A percentile compares a stretch with the other conserved stretches of the same genome.
These are phyloP conservation scores for Lipomyces sp. DNA, from an alignment of 805 yeast genomes.

Conservation along the genomic window DNA sequence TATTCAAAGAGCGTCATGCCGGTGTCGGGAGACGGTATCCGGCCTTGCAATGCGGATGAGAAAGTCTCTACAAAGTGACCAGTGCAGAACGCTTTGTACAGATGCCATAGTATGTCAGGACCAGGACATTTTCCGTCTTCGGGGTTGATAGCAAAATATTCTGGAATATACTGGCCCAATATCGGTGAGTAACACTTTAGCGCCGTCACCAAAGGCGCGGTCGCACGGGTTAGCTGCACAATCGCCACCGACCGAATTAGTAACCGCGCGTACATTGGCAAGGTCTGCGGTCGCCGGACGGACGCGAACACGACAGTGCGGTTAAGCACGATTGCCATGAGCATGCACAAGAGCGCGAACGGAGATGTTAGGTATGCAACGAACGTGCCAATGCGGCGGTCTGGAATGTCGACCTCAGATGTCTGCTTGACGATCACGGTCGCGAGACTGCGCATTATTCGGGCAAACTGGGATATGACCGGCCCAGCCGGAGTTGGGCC, in stretches of 20 bases:
- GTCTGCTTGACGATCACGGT: slow-evolving; percentile 28
- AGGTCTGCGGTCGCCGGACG: slow-evolving; percentile 50
- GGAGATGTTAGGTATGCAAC: slow-evolving; percentile 42
- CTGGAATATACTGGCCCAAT: slow-evolving; percentile 33
- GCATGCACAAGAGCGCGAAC: slow-evolving; percentile 52
- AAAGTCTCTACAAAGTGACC: slow-evolving; percentile 72
- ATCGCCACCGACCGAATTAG: slow-evolving; percentile 51
- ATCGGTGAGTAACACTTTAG: slow-evolving; percentile 43
- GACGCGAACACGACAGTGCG: slow-evolving; percentile 64
- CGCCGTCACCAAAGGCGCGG: slow-evolving; percentile 48
- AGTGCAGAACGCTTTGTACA: slow-evolving; percentile 61
- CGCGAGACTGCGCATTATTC: slow-evolving; percentile 23
- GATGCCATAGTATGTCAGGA: slow-evolving; percentile 60
- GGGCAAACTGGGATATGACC: slow-evolving; percentile 18
- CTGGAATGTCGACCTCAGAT: slow-evolving; percentile 34
- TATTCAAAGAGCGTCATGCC: slow-evolving; percentile 77
- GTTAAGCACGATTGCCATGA: slow-evolving; percentile 62
- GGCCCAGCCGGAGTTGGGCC: not conserved
- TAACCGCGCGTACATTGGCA: slow-evolving; percentile 46
- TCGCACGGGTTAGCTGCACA: slow-evolving; percentile 45
- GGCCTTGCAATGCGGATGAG: slow-evolving; percentile 61
- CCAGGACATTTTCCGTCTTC: slow-evolving; percentile 49
- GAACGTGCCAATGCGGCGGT: slow-evolving; percentile 33
- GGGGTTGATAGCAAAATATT: slow-evolving; percentile 29
- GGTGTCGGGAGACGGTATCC: slow-evolving; percentile 62